Conservation (phyloP, 2,329 filamentous ascomycete genomes). For the Diaporthe humulicola region DNA sequence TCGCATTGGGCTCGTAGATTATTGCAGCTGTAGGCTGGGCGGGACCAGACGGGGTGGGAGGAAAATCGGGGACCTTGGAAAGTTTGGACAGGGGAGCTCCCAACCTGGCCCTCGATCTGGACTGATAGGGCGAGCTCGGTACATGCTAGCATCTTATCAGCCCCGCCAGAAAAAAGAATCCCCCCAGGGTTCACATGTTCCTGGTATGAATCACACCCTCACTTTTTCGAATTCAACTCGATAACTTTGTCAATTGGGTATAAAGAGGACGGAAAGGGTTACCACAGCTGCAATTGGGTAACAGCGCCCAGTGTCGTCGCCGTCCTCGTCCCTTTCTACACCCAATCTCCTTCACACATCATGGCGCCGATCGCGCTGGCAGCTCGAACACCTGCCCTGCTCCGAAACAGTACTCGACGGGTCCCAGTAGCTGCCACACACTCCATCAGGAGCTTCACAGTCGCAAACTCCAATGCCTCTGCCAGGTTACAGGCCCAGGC, state of each 20-base stretch:
- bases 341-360: constrained; percentile 48
- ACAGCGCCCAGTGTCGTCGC: constrained; percentile 35
- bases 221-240: constrained; percentile 25
- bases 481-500: constrained; percentile 51
- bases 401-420: constrained; percentile 65
- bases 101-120: constrained; percentile 2
- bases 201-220: constrained; percentile 36
- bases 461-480: constrained; percentile 50
- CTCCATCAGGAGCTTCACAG: constrained; percentile 58
- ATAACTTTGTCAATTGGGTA: constrained; percentile 37
- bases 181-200: constrained; percentile 19
- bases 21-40: background rate
- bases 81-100: constrained; percentile 24
- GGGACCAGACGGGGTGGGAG: constrained; percentile 6
- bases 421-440: constrained; percentile 61
- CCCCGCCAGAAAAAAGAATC: constrained; percentile 35
- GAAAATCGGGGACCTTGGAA: constrained; percentile 4
- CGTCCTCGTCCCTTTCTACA: constrained; percentile 40
- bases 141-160: constrained; percentile 32
- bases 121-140: constrained; percentile 24
- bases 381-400: constrained; percentile 69
- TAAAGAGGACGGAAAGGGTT: constrained; percentile 37
- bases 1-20: constrained; percentile 1
- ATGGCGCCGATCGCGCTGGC: constrained; percentile 62
- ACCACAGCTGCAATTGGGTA: constrained; percentile 36